Base-by-base conservation (phyloP, 257 asterid genomes). In the Solanum tarapatanum region DNA sequence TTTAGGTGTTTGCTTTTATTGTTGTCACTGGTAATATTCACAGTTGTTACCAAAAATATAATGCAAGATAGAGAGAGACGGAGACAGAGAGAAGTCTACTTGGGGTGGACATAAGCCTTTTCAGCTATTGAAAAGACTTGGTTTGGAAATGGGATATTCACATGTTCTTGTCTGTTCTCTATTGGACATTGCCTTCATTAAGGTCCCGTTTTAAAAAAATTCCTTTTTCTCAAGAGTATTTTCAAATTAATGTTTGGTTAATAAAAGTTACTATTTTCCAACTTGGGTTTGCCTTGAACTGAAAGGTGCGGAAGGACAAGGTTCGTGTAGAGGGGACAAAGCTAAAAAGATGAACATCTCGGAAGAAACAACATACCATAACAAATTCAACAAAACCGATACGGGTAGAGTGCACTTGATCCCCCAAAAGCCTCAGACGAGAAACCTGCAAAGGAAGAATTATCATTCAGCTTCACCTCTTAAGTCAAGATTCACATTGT, bases 401-500 rank as follows among this genome's bases (percentile, higher is more conserved):
- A 84, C 97, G 92, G 26, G 98, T 94, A 24, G 98, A 92, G 91
- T 94, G 99, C 93, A 93, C 92, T 87, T 96, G 95, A 90, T 96
- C 99, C 79, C 98, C 99, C 93, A 96, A 90, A 88, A 96, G 98
- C 98, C 96, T 95, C 91, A 96, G 91, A 66, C 96, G 96, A 88
- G 99, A 96, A 91, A 96, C 99, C 99, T 96, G 92, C 35, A 89
- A 88, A 62, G n/a, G 64, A 84, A 79, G 87, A 30, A 24, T 74
- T 43, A 45, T 45, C 33, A 70, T 43, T 5, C 66, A 69, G 35
- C 37, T 30, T 70, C 37, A 72, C 82, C 69, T 26, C 83, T 24
- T 2, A 24, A 69, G 19, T 28, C 82, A 5, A 35, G 48, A 43
- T n/a, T 79, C 24, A 16, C 14, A 14, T 43, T 33, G 7, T 23